Evolutionary conservation across 2,329 filamentous ascomycete genomes (phyloP).

Genomic region (Penicillium italicum): DNA sequence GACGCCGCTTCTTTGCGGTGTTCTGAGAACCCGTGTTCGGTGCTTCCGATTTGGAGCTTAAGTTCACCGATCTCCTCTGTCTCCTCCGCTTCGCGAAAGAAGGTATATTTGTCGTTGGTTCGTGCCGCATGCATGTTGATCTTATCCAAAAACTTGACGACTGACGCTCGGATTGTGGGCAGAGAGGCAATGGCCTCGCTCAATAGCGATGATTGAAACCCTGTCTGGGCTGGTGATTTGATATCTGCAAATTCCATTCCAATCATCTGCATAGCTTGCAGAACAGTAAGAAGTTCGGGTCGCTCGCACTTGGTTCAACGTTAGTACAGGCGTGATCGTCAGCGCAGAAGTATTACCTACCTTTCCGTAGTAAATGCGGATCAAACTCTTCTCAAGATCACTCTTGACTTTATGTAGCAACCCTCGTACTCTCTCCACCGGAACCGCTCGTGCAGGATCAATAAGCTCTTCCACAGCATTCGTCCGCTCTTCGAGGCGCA

Average conservation of each 20-base stretch:
- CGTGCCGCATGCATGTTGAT: conserved; percentile 82
- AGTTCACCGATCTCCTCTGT: conserved; percentile 85
- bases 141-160: conserved; percentile 72
- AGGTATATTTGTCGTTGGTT: conserved; percentile 86
- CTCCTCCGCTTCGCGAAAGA: conserved; percentile 84
- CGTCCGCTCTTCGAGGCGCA: conserved; percentile 71
- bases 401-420: conserved; percentile 68
- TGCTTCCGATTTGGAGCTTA: conserved; percentile 84
- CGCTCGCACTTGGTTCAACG: conserved; percentile 61
- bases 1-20: conserved; percentile 69
- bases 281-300: conserved; percentile 76
- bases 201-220: conserved; percentile 69
- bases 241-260: conserved; percentile 70
- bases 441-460: conserved; percentile 60
- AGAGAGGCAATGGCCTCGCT: conserved; percentile 69
- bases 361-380: conserved; percentile 96
- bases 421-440: conserved; percentile 69
- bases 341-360: conserved; percentile 21
- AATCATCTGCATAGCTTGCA: conserved; percentile 82
- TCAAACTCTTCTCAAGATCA: conserved; percentile 88
- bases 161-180: conserved; percentile 69
- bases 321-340: conserved; percentile 15
- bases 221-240: conserved; percentile 61
- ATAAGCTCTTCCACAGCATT: conserved; percentile 83
- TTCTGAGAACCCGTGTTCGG: conserved; percentile 81